Evolutionary conservation across 2,329 filamentous ascomycete genomes (phyloP).

Genomic region (Hypoxylon sp.): DNA sequence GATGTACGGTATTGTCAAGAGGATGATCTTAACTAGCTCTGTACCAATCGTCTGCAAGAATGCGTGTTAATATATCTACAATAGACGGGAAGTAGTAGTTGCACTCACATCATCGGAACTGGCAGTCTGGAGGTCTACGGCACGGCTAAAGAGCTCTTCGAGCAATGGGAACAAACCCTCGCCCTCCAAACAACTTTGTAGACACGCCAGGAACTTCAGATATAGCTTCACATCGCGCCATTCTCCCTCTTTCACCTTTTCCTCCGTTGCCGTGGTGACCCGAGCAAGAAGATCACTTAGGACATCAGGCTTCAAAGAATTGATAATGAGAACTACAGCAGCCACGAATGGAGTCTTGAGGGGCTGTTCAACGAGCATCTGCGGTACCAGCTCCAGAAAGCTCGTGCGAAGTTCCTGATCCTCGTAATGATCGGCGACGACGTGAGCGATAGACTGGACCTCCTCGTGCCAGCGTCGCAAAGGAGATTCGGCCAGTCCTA

Average conservation of each 20-base stretch:
- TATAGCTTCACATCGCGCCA: conserved; percentile 95
- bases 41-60: conserved; percentile 73
- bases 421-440: conserved; percentile 87
- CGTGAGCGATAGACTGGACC: conserved; percentile 79
- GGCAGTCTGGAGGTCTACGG: conserved; percentile 93
- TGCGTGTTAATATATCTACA: neutral
- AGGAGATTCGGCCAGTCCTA: conserved; percentile 86
- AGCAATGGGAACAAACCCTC: conserved; percentile 89
- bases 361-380: conserved; percentile 89
- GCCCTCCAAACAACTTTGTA: conserved; percentile 84
- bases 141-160: conserved; percentile 90
- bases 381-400: conserved; percentile 81
- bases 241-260: conserved; percentile 77
- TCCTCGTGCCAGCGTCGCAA: conserved; percentile 85
- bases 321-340: conserved; percentile 83
- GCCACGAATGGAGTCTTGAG: conserved; percentile 98
- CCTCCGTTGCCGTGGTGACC: conserved; percentile 73
- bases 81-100: neutral
- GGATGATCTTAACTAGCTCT: conserved; percentile 96
- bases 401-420: conserved; percentile 81
- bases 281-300: conserved; percentile 78
- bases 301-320: conserved; percentile 82
- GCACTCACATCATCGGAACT: conserved; percentile 89
- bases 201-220: conserved; percentile 88
- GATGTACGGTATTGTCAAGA: conserved; percentile 92